These are phyloP conservation scores for Aspergillus bridgeri DNA, from an alignment of 495 filamentous ascomycete genomes.

Conservation along the genomic window DNA sequence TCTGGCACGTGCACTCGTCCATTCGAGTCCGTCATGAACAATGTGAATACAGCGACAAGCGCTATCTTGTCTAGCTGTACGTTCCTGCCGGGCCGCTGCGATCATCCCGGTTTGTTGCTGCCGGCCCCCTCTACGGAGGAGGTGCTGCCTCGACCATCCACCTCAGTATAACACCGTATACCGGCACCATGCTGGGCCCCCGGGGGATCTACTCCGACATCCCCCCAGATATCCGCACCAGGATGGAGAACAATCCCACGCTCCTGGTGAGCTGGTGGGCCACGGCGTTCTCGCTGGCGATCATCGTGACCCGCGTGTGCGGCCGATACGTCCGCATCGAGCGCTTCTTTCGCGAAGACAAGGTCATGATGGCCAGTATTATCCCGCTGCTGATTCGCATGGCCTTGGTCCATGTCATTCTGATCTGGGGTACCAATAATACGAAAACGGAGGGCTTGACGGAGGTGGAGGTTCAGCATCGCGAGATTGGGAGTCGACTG, in stretches of 20 bases:
- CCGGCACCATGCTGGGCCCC: constrained; percentile 20
- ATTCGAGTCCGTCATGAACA: constrained; percentile 4
- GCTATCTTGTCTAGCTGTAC: background rate
- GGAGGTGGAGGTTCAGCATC: constrained; percentile 34
- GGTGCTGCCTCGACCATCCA: constrained; percentile 17
- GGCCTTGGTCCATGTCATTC: constrained; percentile 79
- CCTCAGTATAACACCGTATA: too few relatives aligned
- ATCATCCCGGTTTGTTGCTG: constrained; percentile 12
- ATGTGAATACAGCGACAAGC: constrained; percentile 4
- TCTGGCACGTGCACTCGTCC: background rate
- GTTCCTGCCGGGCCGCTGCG: background rate
- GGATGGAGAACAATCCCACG: constrained; percentile 62
- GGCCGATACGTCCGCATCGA: constrained; percentile 82
- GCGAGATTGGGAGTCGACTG: constrained; percentile 50
- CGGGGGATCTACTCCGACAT: constrained; percentile 28
- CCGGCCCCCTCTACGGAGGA: constrained; percentile 32
- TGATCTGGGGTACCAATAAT: constrained; percentile 89
- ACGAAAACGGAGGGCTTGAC: constrained; percentile 40
- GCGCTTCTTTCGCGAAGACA: constrained; percentile 81
- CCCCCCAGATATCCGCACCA: constrained; percentile 56
- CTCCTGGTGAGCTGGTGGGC: constrained; percentile 95
- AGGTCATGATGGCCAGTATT: constrained; percentile 73
- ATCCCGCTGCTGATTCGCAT: constrained; percentile 80
- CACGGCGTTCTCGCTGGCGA: constrained; percentile 71
- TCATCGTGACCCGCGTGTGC: constrained; percentile 71